Percentiles rank a stretch among this genome's conserved stretches.
Conservation (phyloP, 306 rosid genomes). For the Trifolium subterraneum region DNA sequence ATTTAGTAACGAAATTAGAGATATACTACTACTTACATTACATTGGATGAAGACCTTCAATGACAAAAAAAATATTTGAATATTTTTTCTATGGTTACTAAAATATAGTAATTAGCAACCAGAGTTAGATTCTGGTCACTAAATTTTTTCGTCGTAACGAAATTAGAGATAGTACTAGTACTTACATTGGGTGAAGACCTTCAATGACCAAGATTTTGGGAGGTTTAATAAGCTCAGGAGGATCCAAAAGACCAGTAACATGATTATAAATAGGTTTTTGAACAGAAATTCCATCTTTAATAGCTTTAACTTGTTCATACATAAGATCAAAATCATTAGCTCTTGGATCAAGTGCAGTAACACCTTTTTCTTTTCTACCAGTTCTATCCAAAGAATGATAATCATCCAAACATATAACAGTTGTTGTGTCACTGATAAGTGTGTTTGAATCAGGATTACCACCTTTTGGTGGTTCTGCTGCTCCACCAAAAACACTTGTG, state of each 20-base stretch:
- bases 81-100: background rate
- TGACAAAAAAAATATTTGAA: background rate
- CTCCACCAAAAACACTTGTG: constrained; percentile 95
- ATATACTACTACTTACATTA: too few relatives aligned
- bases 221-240: constrained; percentile 92
- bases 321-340: constrained; percentile 94
- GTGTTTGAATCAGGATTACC: constrained; percentile 99
- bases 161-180: background rate
- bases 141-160: background rate
- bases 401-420: constrained; percentile 95
- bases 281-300: constrained; percentile 76
- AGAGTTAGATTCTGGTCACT: too few relatives aligned
- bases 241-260: constrained; percentile 93
- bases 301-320: constrained; percentile 94
- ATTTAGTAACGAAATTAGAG: too few relatives aligned
- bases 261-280: constrained; percentile 92
- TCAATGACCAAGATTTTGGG: constrained; percentile 97
- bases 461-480: constrained; percentile 93
- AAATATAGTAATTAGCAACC: too few relatives aligned
- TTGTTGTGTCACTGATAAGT: constrained; percentile 92
- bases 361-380: constrained; percentile 91
- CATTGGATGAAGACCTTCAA: too few relatives aligned
- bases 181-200: constrained; percentile 99
- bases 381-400: constrained; percentile 94
- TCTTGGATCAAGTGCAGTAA: constrained; percentile 95